Evolutionary conservation across 441 rosid species (phyloP), one percentile per base, ranked within the genome.

Genomic region (Arabidopsis lyrata): DNA sequence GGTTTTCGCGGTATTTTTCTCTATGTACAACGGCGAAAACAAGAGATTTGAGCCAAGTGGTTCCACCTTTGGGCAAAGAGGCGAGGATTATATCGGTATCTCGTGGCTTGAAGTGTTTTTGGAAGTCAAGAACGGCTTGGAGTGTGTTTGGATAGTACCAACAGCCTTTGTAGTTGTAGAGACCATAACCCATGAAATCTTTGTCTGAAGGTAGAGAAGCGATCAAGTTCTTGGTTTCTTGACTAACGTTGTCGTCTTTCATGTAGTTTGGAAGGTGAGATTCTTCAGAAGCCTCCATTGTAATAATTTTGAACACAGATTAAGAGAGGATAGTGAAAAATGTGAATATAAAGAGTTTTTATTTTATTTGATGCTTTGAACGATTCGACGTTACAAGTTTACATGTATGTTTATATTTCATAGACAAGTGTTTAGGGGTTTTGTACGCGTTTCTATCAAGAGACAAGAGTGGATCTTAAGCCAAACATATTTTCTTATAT

Each of bases 11-110:
- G 53, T 24, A 41, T 1, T 15, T 24, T 5, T 48, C 55, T 64
- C 86, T 69, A 42, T 88, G 83, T 1, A 86, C 14, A 18, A 82
- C 22, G 3, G 90, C 81, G 18, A 88, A 90, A 20, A 76, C 49
- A 3, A 89, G 29, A 16, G 93, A 86, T 66, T 88, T 87, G 11
- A 90, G 69, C 92, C 96, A 86, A 8, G 92, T 87, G 41, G 93
- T 86, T 60, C 96, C 90, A 34, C 84, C 78, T 71, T 90, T 90
- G 5, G 90, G 90, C 52, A 74, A 72, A 63, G 90, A 79, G 48
- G 75, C 78, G 2, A 90, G 81, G 76, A 86, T 60, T 52, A 85
- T 41, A 62, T 87, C 90, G 0, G 78, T 65, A 16, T 63, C 41
- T 29, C 66, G 79, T 47, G 90, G 83, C 16, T 73, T 74, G 75